A percentile compares a stretch with the other conserved stretches of the same genome.
Conservation (phyloP, 164 flowering plant species). For the Euptelea pleiosperma region DNA sequence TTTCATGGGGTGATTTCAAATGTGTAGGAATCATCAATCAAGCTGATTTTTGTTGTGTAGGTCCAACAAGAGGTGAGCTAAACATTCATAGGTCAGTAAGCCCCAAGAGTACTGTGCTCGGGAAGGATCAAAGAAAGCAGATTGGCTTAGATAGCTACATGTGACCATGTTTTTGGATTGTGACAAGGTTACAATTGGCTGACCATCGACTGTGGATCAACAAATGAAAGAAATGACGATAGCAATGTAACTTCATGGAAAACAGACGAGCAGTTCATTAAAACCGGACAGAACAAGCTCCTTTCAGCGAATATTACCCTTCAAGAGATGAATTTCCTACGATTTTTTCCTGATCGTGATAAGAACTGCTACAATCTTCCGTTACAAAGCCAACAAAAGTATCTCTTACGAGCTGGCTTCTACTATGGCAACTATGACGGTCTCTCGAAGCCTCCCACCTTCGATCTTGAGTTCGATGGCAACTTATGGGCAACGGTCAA, state of each 20-base stretch:
- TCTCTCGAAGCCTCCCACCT: conserved; percentile 19
- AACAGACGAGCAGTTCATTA: neutral
- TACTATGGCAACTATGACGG: conserved; percentile 27
- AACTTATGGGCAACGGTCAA: conserved; percentile 16
- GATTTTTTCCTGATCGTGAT: conserved; percentile 10
- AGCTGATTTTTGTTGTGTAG: no score
- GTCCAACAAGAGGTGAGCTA: no score
- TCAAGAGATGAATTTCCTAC: conserved; percentile 9
- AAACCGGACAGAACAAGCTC: conserved; percentile 5
- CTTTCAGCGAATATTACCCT: neutral
- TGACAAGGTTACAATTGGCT: no score
- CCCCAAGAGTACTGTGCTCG: no score
- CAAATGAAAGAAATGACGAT: neutral
- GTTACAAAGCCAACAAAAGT: neutral
- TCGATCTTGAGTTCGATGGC: conserved; percentile 12
- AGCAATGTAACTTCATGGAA: neutral
- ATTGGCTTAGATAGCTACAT: no score
- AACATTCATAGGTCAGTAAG: no score
- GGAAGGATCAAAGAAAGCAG: no score
- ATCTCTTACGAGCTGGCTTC: conserved; percentile 18
- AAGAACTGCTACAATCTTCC: conserved; percentile 17
- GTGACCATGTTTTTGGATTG: no score
- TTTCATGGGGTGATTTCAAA: no score
- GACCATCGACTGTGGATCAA: neutral
- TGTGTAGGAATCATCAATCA: no score